A percentile compares a stretch with the other conserved stretches of the same genome.
phyloP scores from a whole-genome alignment of 257 asterid species.

The Scutellaria barbata region DNA sequence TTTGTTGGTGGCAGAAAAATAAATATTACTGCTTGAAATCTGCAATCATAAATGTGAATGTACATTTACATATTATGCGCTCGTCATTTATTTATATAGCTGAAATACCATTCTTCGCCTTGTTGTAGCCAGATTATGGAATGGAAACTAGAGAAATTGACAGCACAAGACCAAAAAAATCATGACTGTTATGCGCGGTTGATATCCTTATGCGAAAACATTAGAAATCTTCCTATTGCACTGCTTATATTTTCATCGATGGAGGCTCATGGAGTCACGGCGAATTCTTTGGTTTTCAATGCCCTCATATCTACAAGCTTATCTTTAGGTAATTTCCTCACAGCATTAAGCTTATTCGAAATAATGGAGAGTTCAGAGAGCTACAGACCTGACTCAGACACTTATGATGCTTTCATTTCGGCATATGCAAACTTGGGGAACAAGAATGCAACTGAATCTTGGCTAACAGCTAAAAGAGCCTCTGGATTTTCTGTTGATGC shows the following conservation, averaged over 20 bases:
- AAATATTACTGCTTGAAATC: too few species aligned
- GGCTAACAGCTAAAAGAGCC: slow-evolving; percentile 46
- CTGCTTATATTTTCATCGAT: slow-evolving; percentile 46
- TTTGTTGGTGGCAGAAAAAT: too few species aligned
- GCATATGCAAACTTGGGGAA: slow-evolving; percentile 51
- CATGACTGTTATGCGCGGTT: slow-evolving; percentile 38
- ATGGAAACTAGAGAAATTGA: slow-evolving; percentile 57
- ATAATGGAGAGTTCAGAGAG: slow-evolving; percentile 51
- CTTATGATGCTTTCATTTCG: slow-evolving; percentile 48
- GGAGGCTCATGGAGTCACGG: slow-evolving; percentile 56
- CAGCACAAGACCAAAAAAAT: slow-evolving; percentile 34
- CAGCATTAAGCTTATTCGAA: slow-evolving; percentile 58
- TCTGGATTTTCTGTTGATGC: slow-evolving; percentile 45
- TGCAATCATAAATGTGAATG: neutral
- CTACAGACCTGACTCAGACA: slow-evolving; percentile 45
- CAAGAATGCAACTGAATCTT: slow-evolving; percentile 45
- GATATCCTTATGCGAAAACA: slow-evolving; percentile 46
- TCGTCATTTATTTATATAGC: neutral
- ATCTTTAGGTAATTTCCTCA: slow-evolving; percentile 48
- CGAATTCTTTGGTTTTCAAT: slow-evolving; percentile 47
- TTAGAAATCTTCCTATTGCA: slow-evolving; percentile 52
- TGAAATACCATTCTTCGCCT: neutral
- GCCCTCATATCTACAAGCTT: slow-evolving; percentile 53
- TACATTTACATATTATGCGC: too few species aligned
- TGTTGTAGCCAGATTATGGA: slow-evolving; percentile 49